A percentile compares a stretch with the other conserved stretches of the same genome.
Evolutionary conservation across 495 filamentous ascomycete species (phyloP).

Genomic region (Hyaloscypha variabilis): DNA sequence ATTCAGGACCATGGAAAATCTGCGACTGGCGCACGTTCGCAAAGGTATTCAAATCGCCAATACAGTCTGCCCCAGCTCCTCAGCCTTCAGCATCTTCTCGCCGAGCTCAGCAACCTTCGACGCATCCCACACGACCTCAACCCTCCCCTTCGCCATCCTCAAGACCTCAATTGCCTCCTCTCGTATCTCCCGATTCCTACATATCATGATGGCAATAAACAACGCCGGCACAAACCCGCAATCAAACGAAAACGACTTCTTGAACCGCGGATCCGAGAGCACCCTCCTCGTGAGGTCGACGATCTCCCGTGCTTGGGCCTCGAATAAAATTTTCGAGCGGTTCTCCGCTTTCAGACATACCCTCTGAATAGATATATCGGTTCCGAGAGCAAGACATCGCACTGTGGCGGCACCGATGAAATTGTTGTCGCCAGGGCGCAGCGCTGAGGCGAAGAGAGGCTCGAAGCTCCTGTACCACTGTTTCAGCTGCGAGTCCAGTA

Average conservation of each 20-base stretch:
- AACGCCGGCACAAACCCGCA: constrained; percentile 19
- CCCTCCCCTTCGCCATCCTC: constrained; percentile 7
- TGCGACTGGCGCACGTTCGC: too few relatives aligned
- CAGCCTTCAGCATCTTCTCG: not conserved
- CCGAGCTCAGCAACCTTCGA: not conserved
- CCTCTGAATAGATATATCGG: constrained; percentile 1
- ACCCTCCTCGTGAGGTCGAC: constrained; percentile 5
- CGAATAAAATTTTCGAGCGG: not conserved
- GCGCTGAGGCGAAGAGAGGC: not conserved
- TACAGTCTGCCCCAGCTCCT: not conserved
- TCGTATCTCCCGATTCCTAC: not conserved
- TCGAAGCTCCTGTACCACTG: constrained; percentile 7
- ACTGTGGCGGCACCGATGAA: constrained; percentile 6
- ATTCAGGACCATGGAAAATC: too few relatives aligned
- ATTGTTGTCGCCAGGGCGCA: not conserved
- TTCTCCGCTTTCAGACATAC: not conserved
- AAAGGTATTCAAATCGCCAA: not conserved
- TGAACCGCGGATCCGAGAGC: not conserved
- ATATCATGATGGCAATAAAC: constrained; percentile 10
- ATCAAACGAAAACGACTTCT: constrained; percentile 18
- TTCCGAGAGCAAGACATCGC: constrained; percentile 2
- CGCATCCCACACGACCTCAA: constrained; percentile 15
- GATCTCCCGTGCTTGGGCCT: constrained; percentile 7
- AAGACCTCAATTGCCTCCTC: constrained; percentile 11
- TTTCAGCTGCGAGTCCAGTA: not conserved